phyloP scores from a whole-genome alignment of 345 rosid species.

The Chamaenerion angustifolium region DNA sequence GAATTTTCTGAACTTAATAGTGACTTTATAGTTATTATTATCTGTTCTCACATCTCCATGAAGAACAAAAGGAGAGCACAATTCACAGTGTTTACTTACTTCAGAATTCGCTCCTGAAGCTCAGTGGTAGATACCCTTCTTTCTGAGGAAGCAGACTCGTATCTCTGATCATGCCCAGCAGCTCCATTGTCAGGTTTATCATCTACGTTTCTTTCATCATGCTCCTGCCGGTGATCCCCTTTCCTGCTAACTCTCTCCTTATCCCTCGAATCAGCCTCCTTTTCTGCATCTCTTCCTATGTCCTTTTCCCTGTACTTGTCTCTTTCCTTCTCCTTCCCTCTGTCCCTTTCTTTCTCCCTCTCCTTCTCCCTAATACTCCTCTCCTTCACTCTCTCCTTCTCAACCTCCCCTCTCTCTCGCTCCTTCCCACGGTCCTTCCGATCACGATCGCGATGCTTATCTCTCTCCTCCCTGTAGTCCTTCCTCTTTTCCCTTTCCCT shows the following conservation, averaged over 20 bases:
- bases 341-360: constrained; percentile 1
- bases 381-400: constrained; percentile 9
- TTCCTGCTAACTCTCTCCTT: constrained; percentile 23
- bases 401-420: constrained; percentile 1
- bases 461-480: constrained; percentile 20
- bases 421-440: constrained; percentile 6
- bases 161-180: constrained; percentile 20
- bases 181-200: constrained; percentile 24
- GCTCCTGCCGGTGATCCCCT: constrained; percentile 12
- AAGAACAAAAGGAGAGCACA: neutral
- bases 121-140: constrained; percentile 21
- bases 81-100: constrained; percentile 28
- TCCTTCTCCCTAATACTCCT: constrained; percentile 4
- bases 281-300: constrained; percentile 7
- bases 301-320: constrained; percentile 16
- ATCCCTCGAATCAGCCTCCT: constrained; percentile 21
- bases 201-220: constrained; percentile 21
- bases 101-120: constrained; percentile 50
- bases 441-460: constrained; percentile 17
- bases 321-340: neutral
- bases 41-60: too few relatives aligned
- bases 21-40: too few relatives aligned
- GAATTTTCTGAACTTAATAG: too few relatives aligned
- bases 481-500: constrained; percentile 19
- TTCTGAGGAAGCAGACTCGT: constrained; percentile 21